A percentile compares a stretch with the other conserved stretches of the same genome.
phyloP scores from a whole-genome alignment of 768 basidiomycete species.

The Suillus spraguei region DNA sequence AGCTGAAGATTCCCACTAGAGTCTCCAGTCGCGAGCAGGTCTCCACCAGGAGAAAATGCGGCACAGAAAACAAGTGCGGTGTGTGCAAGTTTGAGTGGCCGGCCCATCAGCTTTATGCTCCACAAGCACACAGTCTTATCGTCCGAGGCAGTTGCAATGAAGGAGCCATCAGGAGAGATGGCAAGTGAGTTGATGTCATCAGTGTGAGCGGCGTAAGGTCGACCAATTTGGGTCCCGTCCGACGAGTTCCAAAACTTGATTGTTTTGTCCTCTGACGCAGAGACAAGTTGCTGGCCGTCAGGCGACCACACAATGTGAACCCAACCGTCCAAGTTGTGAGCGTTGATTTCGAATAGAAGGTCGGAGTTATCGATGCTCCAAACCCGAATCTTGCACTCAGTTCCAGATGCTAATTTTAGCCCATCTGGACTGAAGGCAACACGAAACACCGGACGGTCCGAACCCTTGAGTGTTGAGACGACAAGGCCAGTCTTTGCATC shows the following conservation, averaged over 20 bases:
- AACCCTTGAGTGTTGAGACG: neutral
- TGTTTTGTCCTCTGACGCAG: neutral
- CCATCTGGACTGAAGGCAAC: neutral
- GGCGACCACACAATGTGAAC: neutral
- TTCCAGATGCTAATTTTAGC: neutral
- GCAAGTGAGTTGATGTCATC: neutral
- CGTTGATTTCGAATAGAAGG: neutral
- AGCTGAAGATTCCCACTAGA: neutral
- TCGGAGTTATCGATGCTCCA: neutral
- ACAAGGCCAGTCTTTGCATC: conserved; percentile 14
- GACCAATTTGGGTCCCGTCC: neutral
- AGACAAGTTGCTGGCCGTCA: neutral
- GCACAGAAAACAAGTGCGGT: neutral
- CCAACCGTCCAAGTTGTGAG: too few relatives aligned
- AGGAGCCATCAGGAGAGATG: neutral
- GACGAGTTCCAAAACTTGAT: neutral
- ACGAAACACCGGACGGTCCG: neutral
- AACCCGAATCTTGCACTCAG: neutral
- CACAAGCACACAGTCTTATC: conserved; percentile 51
- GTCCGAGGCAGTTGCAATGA: neutral
- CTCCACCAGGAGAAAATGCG: neutral
- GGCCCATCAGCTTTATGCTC: conserved; percentile 36
- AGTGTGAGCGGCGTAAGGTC: neutral
- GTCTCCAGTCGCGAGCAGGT: neutral
- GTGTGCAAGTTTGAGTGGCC: neutral